Percentiles rank a stretch among this genome's conserved stretches.
Conservation (phyloP, 176 grass and related monocot genomes). For the Eremochloa ophiuroides region DNA sequence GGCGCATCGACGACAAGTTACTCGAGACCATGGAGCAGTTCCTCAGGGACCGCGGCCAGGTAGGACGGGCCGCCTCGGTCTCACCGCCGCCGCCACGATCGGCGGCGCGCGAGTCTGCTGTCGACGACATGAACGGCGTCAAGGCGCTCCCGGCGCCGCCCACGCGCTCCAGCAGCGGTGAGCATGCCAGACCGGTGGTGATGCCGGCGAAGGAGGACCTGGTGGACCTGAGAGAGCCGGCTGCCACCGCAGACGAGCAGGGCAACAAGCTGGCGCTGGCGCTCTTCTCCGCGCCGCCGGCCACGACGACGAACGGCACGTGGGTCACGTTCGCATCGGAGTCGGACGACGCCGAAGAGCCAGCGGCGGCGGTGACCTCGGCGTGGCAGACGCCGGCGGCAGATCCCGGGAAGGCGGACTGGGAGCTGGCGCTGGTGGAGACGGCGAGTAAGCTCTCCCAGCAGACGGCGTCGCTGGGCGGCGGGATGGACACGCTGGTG, state of each 20-base stretch:
- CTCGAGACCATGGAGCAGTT: conserved; percentile 75
- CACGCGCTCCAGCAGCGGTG: background rate
- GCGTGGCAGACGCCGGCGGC: conserved; percentile 70
- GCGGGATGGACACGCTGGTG: conserved; percentile 60
- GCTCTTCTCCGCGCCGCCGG: conserved; percentile 52
- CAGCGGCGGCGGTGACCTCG: conserved; percentile 31
- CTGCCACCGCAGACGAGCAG: conserved; percentile 34
- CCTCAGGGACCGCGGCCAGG: conserved; percentile 42
- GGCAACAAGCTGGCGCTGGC: conserved; percentile 69
- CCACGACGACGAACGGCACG: background rate
- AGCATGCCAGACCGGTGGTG: background rate
- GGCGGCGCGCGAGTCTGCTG: no score
- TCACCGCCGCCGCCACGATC: background rate
- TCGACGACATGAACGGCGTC: conserved; percentile 39
- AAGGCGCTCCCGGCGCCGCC: conserved; percentile 55
- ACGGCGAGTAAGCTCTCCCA: conserved; percentile 61
- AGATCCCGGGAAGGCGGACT: conserved; percentile 65
- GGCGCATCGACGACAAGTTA: conserved; percentile 48
- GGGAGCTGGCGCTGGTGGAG: conserved; percentile 77
- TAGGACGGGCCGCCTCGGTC: conserved; percentile 11
- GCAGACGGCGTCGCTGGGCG: conserved; percentile 54
- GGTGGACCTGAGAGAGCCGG: conserved; percentile 60
- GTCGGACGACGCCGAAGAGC: background rate
- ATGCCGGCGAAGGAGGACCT: conserved; percentile 27
- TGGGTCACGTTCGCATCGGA: conserved; percentile 75